A percentile compares a stretch with the other conserved stretches of the same genome.
Conservation (phyloP, 495 filamentous ascomycete genomes). For the Tuber brumale region DNA sequence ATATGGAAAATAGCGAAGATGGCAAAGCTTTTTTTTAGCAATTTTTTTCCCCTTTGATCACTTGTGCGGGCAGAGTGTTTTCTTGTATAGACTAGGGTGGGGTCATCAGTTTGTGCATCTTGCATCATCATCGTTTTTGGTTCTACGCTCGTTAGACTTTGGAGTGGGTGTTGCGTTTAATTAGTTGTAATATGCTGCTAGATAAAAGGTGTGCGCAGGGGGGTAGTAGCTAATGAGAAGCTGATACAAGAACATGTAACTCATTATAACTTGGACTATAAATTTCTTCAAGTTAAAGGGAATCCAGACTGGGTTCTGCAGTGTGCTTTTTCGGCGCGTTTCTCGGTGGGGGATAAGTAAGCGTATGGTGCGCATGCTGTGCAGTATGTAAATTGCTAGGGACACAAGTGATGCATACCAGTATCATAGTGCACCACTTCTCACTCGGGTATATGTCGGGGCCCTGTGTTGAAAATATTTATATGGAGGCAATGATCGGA, state of each 20-base stretch:
- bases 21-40: not conserved
- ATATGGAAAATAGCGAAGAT: not conserved
- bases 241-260: not conserved
- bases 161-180: not conserved
- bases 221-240: not conserved
- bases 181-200: not conserved
- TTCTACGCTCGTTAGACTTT: conserved; percentile 3
- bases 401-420: not conserved
- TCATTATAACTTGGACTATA: not conserved
- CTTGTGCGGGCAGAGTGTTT: not conserved
- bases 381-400: not conserved
- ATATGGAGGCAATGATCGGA: no score
- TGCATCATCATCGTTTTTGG: not conserved
- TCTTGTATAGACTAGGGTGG: not conserved
- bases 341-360: not conserved
- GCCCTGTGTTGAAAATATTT: no score
- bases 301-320: not conserved
- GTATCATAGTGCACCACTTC: not conserved
- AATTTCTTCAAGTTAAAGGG: not conserved
- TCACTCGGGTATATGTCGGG: not conserved
- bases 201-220: not conserved
- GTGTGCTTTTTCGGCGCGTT: not conserved
- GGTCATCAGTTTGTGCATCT: not conserved
- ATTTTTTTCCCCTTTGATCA: not conserved
- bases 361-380: not conserved